These are phyloP conservation scores for Dactylellina cionopaga DNA, from an alignment of 2,329 filamentous ascomycete species.

Conservation along the genomic window DNA sequence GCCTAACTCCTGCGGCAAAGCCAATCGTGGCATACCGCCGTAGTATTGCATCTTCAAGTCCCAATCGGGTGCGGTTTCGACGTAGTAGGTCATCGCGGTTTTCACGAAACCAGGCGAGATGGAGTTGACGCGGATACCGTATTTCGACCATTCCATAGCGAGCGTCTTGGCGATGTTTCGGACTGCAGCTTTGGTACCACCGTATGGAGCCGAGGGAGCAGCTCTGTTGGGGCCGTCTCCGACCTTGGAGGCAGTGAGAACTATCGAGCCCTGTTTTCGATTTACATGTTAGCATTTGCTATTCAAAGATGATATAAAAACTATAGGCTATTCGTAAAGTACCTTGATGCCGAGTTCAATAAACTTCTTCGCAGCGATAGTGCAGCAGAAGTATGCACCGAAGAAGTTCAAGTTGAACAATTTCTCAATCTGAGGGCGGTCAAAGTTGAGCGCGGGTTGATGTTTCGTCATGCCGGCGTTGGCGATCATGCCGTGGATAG, in stretches of 20 bases:
- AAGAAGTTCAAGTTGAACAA: slow-evolving; percentile 65
- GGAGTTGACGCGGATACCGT: slow-evolving; percentile 64
- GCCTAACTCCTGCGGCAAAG: slow-evolving; percentile 67
- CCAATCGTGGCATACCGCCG: slow-evolving; percentile 68
- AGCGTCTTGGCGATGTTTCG: slow-evolving; percentile 62
- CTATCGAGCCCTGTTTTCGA: slow-evolving; percentile 62
- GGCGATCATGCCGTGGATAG: slow-evolving; percentile 62
- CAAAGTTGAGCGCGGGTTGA: slow-evolving; percentile 63
- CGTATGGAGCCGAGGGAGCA: slow-evolving; percentile 65
- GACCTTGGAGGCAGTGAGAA: slow-evolving; percentile 65
- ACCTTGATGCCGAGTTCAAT: slow-evolving; percentile 60
- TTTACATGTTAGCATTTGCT: background rate
- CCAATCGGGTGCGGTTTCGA: slow-evolving; percentile 68
- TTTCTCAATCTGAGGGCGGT: slow-evolving; percentile 60
- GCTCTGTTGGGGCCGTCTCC: slow-evolving; percentile 65
- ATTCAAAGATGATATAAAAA: background rate
- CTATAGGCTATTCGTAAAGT: slow-evolving; percentile 38
- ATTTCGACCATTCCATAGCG: slow-evolving; percentile 65
- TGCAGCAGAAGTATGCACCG: slow-evolving; percentile 64
- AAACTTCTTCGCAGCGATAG: slow-evolving; percentile 63
- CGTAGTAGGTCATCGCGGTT: slow-evolving; percentile 66
- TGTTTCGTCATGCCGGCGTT: slow-evolving; percentile 64
- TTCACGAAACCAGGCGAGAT: slow-evolving; percentile 64
- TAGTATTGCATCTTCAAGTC: slow-evolving; percentile 69
- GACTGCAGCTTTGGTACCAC: slow-evolving; percentile 54